phyloP scores from a whole-genome alignment of 768 basidiomycete species.

The Boletus reticulatus region DNA sequence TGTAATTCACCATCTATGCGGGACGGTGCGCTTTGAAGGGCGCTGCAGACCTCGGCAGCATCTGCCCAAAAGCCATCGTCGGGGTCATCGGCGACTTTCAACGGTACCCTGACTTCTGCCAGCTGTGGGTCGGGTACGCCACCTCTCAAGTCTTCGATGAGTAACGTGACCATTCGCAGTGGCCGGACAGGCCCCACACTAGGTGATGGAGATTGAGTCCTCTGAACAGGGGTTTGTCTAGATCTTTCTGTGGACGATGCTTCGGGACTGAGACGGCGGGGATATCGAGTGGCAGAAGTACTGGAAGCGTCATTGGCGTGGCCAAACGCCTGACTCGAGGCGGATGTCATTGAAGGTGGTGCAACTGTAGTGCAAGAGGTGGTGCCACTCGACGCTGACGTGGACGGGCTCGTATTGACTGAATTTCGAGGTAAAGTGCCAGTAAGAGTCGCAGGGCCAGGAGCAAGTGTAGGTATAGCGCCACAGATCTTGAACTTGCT shows the following conservation, averaged over 20 bases:
- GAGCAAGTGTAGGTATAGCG: conserved; percentile 30
- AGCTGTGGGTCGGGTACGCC: conserved; percentile 54
- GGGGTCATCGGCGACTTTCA: conserved; percentile 45
- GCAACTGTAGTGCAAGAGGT: neutral
- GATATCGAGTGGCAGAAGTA: conserved; percentile 7
- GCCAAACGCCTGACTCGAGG: neutral
- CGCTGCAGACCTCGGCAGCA: conserved; percentile 56
- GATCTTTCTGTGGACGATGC: neutral
- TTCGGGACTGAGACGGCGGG: neutral
- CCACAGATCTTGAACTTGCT: conserved; percentile 44
- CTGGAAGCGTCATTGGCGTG: neutral
- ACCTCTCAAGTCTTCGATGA: conserved; percentile 62
- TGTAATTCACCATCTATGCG: conserved; percentile 56
- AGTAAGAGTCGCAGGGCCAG: conserved; percentile 35
- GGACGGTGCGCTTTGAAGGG: conserved; percentile 59
- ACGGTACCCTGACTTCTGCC: conserved; percentile 63
- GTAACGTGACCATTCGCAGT: conserved; percentile 58
- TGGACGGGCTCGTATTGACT: neutral
- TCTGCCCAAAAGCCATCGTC: conserved; percentile 70
- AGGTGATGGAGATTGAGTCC: neutral
- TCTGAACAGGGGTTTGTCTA: neutral
- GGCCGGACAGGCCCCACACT: conserved; percentile 12
- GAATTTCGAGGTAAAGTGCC: conserved; percentile 24
- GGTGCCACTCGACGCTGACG: neutral
- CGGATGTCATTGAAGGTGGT: conserved; percentile 3